These are phyloP conservation scores for Apiosordaria backusii DNA, from an alignment of 495 filamentous ascomycete genomes.

Conservation along the genomic window DNA sequence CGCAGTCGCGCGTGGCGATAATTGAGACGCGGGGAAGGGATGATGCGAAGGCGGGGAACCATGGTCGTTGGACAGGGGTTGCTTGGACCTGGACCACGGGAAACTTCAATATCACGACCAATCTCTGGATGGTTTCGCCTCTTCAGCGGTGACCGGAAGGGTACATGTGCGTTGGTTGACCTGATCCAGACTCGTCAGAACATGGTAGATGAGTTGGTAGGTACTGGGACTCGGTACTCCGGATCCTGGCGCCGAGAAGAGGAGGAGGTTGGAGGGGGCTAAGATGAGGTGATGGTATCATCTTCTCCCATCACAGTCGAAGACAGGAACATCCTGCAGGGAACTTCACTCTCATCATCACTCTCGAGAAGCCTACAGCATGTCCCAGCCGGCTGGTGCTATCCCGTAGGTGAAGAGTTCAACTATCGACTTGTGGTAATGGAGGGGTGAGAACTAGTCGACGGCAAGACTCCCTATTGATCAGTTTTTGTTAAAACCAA, in stretches of 20 bases:
- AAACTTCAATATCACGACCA: neutral
- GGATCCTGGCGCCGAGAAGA: too few relatives aligned
- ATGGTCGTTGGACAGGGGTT: neutral
- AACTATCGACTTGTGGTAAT: neutral
- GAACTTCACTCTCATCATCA: neutral
- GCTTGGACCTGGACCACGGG: neutral
- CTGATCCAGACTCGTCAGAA: too few relatives aligned
- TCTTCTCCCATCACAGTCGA: neutral
- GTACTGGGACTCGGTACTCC: neutral
- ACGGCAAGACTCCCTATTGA: neutral
- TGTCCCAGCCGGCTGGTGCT: neutral
- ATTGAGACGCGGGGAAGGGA: neutral
- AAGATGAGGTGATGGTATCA: neutral
- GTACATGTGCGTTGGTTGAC: neutral
- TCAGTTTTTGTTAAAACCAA: too few relatives aligned
- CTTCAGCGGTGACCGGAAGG: neutral
- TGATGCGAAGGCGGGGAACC: neutral
- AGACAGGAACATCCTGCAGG: neutral
- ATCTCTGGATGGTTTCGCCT: neutral
- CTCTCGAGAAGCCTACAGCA: too few relatives aligned
- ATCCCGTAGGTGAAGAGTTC: neutral
- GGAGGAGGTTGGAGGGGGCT: neutral
- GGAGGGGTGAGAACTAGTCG: conserved; percentile 1
- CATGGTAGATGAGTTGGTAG: too few relatives aligned
- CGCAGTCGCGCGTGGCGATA: neutral